phyloP scores from a whole-genome alignment of 2,329 filamentous ascomycete genomes.

The Colletotrichum spinosum region DNA sequence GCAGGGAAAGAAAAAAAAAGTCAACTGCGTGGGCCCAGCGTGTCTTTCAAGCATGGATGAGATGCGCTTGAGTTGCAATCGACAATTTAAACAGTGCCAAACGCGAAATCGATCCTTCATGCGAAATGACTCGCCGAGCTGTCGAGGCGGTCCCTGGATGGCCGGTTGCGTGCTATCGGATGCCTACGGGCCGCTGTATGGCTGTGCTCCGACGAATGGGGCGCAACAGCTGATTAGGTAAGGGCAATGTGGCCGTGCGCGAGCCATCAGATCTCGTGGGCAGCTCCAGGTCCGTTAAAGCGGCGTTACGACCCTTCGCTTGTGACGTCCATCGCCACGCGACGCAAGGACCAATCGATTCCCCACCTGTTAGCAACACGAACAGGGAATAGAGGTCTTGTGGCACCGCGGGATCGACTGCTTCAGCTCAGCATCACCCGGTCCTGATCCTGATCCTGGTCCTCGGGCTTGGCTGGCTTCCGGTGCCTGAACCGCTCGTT shows the following conservation, averaged over 20 bases:
- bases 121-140: slow-evolving; percentile 30
- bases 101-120: slow-evolving; percentile 8
- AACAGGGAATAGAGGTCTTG: slow-evolving; percentile 30
- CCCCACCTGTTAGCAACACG: slow-evolving; percentile 20
- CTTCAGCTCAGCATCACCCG: slow-evolving; percentile 10
- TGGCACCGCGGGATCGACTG: slow-evolving; percentile 31
- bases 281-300: neutral
- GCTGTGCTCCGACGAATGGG: neutral
- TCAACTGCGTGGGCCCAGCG: slow-evolving; percentile 30
- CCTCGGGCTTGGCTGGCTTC: no score
- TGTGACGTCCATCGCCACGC: slow-evolving; percentile 5
- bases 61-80: slow-evolving; percentile 26
- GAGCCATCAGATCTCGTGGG: no score
- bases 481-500: slow-evolving; percentile 20
- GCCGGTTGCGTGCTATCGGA: neutral
- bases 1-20: slow-evolving; percentile 18
- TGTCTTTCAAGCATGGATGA: slow-evolving; percentile 27
- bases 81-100: slow-evolving; percentile 24
- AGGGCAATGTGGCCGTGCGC: no score
- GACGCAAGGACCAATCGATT: slow-evolving; percentile 27
- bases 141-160: neutral
- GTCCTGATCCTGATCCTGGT: no score
- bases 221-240: neutral
- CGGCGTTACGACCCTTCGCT: neutral
- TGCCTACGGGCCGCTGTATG: slow-evolving; percentile 10